A percentile compares a stretch with the other conserved stretches of the same genome.
Evolutionary conservation across 768 basidiomycete genomes (phyloP).

Genomic region (Glaciozyma antarctica): DNA sequence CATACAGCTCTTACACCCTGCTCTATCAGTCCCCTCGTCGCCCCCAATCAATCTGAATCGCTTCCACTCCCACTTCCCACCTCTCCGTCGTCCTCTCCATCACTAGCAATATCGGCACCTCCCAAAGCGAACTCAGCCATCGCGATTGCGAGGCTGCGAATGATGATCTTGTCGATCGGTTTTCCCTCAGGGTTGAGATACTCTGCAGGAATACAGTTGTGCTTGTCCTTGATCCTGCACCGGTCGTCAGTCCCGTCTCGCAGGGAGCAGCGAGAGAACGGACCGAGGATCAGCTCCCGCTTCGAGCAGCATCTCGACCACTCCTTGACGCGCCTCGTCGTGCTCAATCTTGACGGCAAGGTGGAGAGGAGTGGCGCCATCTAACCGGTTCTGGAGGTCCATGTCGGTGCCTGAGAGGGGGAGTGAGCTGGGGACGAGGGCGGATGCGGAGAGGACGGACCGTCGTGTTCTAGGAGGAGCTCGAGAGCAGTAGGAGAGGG

Average conservation of each 20-base stretch:
- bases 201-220: conserved; percentile 52
- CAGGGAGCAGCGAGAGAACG: conserved; percentile 24
- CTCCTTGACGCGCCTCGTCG: conserved; percentile 47
- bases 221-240: conserved; percentile 61
- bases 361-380: conserved; percentile 68
- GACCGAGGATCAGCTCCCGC: conserved; percentile 67
- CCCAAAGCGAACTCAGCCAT: conserved; percentile 48
- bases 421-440: no score
- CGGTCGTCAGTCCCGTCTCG: background rate
- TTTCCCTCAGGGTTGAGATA: conserved; percentile 50
- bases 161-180: conserved; percentile 48
- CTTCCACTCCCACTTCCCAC: conserved; percentile 25
- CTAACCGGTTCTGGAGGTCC: conserved; percentile 61
- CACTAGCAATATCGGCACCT: conserved; percentile 57
- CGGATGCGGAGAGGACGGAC: background rate
- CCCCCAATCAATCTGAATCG: background rate
- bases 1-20: no score
- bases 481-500: conserved; percentile 20
- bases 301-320: conserved; percentile 60
- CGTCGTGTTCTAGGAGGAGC: conserved; percentile 56
- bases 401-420: conserved; percentile 56
- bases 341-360: conserved; percentile 53
- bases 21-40: background rate
- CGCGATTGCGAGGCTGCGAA: conserved; percentile 31
- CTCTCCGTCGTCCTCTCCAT: conserved; percentile 39